Evolutionary conservation across 202 grass and related monocot species (phyloP), one percentile per base, ranked within the genome.

Genomic region (Elaeis oleifera): DNA sequence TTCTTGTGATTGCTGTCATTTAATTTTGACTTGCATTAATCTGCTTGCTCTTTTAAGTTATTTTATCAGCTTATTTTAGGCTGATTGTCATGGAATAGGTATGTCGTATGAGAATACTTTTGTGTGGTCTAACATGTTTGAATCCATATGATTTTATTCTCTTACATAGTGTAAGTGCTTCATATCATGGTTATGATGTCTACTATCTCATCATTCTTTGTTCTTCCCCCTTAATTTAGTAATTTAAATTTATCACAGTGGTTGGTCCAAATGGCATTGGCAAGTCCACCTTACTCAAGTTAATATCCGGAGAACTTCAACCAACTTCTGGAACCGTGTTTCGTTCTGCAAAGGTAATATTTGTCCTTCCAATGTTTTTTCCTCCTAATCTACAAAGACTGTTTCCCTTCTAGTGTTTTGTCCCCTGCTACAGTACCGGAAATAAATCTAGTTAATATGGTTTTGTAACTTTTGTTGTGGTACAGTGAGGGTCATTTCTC

Each of bases 191-290:
- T 36, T 58, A 63, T 67, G 36, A 44, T 36, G 32, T 36, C 32
- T 56, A 49, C 2, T 54, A 6, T 58, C 50, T 67, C 21, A 13
- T 49, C 18, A 14, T 49, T 65, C 27, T 17, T 26, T 64, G 53
- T 67, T 18, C 48, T 22, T 50, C 14, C 1, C n/a, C 31, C 56
- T 44, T 44, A 44, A 56, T 36, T 71, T 49, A 69, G 53, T 25
- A 56, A 44, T 72, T 44, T 20, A 60, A 74, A n/a, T 67, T 66
- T 7, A 55, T 82, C 84, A 63, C 61, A 96, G 84, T 96, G 91
- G 91, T 96, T 78, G 91, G 91, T 81, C 68, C 91, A 53, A 96
- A 96, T 79, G 87, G 91, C 18, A 96, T 96, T 79, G 91, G 91
- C 59, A 96, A 96, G 74, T 96, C 91, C 32, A 96, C 91, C 54